Evolutionary conservation across 2,329 filamentous ascomycete species (phyloP), one percentile per base, ranked within the genome.

Genomic region (Teratosphaeria nubilosa): DNA sequence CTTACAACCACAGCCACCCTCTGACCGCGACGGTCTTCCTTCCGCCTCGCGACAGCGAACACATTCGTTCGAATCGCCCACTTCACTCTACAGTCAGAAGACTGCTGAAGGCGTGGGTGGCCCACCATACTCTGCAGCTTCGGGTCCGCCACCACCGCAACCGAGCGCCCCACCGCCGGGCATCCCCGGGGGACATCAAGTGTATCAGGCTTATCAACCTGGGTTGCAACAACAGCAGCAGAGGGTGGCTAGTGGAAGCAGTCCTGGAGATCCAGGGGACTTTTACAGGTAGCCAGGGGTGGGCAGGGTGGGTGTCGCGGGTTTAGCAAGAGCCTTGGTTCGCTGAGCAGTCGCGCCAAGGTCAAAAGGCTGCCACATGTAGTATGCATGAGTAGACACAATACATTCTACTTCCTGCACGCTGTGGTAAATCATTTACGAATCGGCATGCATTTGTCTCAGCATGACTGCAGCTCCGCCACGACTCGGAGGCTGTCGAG

Each of bases 211-310:
- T 31, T 71, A 71, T 64, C 65, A 69, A 59, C 65, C 69, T 30
- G 27, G 27, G 5, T 30, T 30, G 27, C 27, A 30, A 30, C 27
- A 30, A 37, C 61, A 66, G 58, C 65, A 62, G 60, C 65, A 60
- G 53, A 54, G 59, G 37, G 51, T 59, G 53, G 58, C 58, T 5
- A 59, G 60, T 27, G 57, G 63, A n/a, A 61, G 63, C 24, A 62
- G 62, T n/a, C 67, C 60, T 51, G 71, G 62, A 34, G 65, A 73
- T 65, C 69, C 69, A 51, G 69, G 68, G 27, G 70, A 71, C 55
- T 72, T 67, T 58, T 72, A 72, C 62, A 61, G 71, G 56, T 72
- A 64, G 56, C 6, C 22, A 9, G 51, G 14, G 2, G 27, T 22
- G 50, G 11, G 20, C 16, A n/a, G 34, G 10, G 14, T 14, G 11